Evolutionary conservation across 2,329 filamentous ascomycete species (phyloP).

Genomic region (Xylaria multiplex): DNA sequence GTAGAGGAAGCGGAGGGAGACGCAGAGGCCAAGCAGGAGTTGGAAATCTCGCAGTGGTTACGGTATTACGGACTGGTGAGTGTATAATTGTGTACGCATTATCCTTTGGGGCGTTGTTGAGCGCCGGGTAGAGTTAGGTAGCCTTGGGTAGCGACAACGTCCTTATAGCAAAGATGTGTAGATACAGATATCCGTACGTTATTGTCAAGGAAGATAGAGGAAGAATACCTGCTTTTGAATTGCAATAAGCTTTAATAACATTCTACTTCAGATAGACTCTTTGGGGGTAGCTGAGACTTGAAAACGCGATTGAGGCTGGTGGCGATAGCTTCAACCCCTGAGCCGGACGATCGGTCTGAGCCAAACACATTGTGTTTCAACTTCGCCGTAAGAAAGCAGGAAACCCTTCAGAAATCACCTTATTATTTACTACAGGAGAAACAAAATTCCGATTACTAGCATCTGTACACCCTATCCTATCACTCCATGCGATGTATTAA

Average conservation of each 20-base stretch:
- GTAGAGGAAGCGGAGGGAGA: not conserved
- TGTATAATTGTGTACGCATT: not conserved
- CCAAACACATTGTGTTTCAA: slow-evolving; percentile 4
- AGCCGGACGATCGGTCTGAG: not conserved
- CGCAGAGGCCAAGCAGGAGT: not conserved
- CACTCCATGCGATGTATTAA: not conserved
- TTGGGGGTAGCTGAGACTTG: not conserved
- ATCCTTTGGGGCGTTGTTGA: not conserved
- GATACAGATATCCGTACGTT: not conserved
- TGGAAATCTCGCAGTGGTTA: not conserved
- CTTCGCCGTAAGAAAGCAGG: not conserved
- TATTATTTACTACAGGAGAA: not conserved
- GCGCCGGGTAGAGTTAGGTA: not conserved
- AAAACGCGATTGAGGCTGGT: not conserved
- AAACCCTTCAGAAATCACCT: not conserved
- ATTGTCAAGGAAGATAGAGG: not conserved
- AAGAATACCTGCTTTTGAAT: not conserved
- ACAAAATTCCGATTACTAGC: slow-evolving; percentile 1
- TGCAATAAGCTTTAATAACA: not conserved
- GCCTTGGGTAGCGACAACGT: not conserved
- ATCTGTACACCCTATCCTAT: not conserved
- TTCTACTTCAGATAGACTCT: not conserved
- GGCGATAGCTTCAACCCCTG: slow-evolving; percentile 33
- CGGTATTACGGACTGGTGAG: not conserved
- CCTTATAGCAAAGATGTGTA: not conserved